A percentile compares a stretch with the other conserved stretches of the same genome.
phyloP scores from a whole-genome alignment of 2,329 filamentous ascomycete species.

The Claviceps monticola region DNA sequence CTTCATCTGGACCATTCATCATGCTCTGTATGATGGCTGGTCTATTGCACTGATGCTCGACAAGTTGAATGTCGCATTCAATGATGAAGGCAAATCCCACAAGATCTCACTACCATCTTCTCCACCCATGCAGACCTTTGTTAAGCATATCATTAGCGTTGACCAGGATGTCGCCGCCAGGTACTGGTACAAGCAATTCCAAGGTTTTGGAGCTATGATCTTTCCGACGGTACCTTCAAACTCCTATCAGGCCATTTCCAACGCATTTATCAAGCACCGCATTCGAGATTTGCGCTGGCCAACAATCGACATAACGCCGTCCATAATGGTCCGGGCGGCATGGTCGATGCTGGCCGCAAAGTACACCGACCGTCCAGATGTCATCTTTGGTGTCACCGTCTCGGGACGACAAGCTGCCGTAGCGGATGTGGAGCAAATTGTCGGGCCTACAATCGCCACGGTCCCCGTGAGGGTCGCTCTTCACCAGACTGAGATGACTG shows the following conservation, averaged over 20 bases:
- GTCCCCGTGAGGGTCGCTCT: conserved; percentile 12
- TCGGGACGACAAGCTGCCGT: conserved; percentile 14
- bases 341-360: conserved; percentile 28
- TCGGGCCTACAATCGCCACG: conserved; percentile 16
- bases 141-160: not conserved
- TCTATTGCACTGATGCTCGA: conserved; percentile 31
- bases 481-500: conserved; percentile 14
- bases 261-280: conserved; percentile 1
- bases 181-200: conserved; percentile 9
- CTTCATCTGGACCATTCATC: conserved; percentile 31
- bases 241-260: conserved; percentile 1
- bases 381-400: conserved; percentile 13
- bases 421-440: conserved; percentile 11
- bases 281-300: conserved; percentile 2
- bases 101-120: not conserved
- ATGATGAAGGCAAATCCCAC: conserved; percentile 8
- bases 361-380: conserved; percentile 20
- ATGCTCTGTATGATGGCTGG: conserved; percentile 40
- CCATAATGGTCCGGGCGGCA: conserved; percentile 11
- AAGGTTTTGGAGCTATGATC: conserved; percentile 5
- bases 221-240: conserved; percentile 4
- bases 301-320: conserved; percentile 5
- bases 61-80: conserved; percentile 26
- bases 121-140: conserved; percentile 1
- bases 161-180: not conserved